Evolutionary conservation across 345 rosid genomes (phyloP).

Genomic region (Camelina sativa): DNA sequence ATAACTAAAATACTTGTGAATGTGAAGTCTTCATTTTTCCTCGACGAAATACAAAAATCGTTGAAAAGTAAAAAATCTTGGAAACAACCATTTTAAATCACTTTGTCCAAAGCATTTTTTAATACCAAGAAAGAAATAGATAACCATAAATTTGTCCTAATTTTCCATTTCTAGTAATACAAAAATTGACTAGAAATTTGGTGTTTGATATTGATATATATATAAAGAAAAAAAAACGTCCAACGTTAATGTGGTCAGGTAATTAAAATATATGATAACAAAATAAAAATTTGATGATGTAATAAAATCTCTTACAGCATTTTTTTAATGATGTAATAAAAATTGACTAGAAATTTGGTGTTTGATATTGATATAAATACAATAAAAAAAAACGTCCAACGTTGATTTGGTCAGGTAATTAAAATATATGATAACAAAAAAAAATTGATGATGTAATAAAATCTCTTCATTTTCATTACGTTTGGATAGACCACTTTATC

Average conservation of each 20-base stretch:
- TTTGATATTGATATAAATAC: too few species aligned
- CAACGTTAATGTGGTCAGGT: too few species aligned
- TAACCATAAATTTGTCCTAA: neutral
- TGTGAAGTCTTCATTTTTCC: neutral
- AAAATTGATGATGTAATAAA: neutral
- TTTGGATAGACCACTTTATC: neutral
- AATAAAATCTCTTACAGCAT: too few species aligned
- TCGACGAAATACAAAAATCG: constrained; percentile 18
- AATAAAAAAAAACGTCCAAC: too few species aligned
- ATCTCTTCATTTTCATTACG: neutral
- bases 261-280: neutral
- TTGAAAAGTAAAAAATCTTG: constrained; percentile 22
- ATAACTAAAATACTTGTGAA: neutral
- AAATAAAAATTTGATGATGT: neutral
- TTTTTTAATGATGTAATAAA: neutral
- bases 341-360: too few species aligned
- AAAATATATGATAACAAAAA: neutral
- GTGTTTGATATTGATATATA: too few species aligned
- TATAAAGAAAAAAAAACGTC: too few species aligned
- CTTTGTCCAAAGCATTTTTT: constrained; percentile 13
- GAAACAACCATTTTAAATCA: constrained; percentile 7
- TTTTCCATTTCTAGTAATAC: neutral
- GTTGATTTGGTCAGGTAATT: too few species aligned
- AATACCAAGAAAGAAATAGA: constrained; percentile 7
- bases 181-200: too few species aligned